These are phyloP conservation scores for Petasospora rhodanensis DNA, from an alignment of 1,139 yeast genomes.

Conservation along the genomic window DNA sequence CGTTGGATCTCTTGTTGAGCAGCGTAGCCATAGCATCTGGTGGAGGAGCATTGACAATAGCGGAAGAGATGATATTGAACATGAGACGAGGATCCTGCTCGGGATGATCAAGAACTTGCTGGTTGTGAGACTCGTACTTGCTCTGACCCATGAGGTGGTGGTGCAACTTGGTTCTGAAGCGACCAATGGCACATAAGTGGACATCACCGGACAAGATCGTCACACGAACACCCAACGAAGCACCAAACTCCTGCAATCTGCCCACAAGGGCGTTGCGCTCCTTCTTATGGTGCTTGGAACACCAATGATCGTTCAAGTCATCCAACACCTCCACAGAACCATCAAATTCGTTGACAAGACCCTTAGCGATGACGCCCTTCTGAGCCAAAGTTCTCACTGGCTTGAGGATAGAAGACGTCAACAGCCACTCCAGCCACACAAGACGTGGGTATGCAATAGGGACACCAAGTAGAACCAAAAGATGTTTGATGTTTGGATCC, in stretches of 20 bases:
- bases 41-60: conserved; percentile 90
- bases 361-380: conserved; percentile 59
- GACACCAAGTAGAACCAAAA: conserved; percentile 82
- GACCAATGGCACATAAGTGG: conserved; percentile 80
- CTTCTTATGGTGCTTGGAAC: conserved; percentile 74
- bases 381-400: conserved; percentile 70
- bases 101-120: conserved; percentile 43
- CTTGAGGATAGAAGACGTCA: conserved; percentile 54
- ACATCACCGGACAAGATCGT: conserved; percentile 92
- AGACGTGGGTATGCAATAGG: conserved; percentile 92
- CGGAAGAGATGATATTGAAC: conserved; percentile 81
- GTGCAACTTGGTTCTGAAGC: conserved; percentile 61
- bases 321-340: conserved; percentile 88
- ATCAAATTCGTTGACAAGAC: conserved; percentile 83
- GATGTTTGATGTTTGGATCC: conserved; percentile 61
- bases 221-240: conserved; percentile 59
- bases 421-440: conserved; percentile 79
- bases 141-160: conserved; percentile 35
- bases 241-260: conserved; percentile 58
- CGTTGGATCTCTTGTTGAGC: conserved; percentile 57
- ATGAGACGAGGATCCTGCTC: conserved; percentile 72
- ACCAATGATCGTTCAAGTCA: conserved; percentile 96
- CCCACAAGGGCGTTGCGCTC: conserved; percentile 66
- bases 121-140: conserved; percentile 34
- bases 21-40: conserved; percentile 79